Evolutionary conservation across 2,329 filamentous ascomycete genomes (phyloP).

Genomic region (Epichloe sp.): DNA sequence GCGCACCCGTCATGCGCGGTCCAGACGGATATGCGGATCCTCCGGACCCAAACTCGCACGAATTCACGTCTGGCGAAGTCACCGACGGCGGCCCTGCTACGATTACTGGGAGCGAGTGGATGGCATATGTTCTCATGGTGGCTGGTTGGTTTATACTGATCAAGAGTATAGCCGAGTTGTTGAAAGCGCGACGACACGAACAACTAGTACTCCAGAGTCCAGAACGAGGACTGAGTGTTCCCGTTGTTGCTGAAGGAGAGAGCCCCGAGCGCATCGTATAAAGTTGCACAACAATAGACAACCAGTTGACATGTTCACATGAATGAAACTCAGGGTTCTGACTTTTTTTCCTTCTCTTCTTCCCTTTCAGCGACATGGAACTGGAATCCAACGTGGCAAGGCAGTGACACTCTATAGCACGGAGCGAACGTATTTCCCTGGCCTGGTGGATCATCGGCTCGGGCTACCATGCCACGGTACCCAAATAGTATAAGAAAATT

Average conservation of each 20-base stretch:
- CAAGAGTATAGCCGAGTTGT: slow-evolving; percentile 79
- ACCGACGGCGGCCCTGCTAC: slow-evolving; percentile 35
- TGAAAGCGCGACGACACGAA: slow-evolving; percentile 79
- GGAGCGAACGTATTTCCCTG: too few species aligned
- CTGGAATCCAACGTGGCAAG: too few species aligned
- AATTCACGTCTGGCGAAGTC: slow-evolving; percentile 67
- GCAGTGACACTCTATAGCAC: too few species aligned
- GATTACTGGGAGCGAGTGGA: slow-evolving; percentile 69
- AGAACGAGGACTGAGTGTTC: slow-evolving; percentile 70
- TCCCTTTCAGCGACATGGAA: too few species aligned
- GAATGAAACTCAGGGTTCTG: too few species aligned
- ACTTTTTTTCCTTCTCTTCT: too few species aligned
- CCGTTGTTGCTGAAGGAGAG: slow-evolving; percentile 81
- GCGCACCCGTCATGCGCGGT: slow-evolving; percentile 31
- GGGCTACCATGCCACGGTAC: too few species aligned
- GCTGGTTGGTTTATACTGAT: slow-evolving; percentile 98
- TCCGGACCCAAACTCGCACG: slow-evolving; percentile 77
- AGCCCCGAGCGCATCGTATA: slow-evolving; percentile 63
- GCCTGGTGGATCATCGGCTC: too few species aligned
- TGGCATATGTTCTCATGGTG: slow-evolving; percentile 89
- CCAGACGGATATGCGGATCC: slow-evolving; percentile 55
- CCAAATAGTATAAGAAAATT: too few species aligned
- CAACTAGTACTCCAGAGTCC: slow-evolving; percentile 87
- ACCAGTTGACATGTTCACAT: too few species aligned
- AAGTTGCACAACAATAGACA: neutral